Base-by-base conservation (phyloP, 257 asterid genomes). In the Ilex aquifolium region DNA sequence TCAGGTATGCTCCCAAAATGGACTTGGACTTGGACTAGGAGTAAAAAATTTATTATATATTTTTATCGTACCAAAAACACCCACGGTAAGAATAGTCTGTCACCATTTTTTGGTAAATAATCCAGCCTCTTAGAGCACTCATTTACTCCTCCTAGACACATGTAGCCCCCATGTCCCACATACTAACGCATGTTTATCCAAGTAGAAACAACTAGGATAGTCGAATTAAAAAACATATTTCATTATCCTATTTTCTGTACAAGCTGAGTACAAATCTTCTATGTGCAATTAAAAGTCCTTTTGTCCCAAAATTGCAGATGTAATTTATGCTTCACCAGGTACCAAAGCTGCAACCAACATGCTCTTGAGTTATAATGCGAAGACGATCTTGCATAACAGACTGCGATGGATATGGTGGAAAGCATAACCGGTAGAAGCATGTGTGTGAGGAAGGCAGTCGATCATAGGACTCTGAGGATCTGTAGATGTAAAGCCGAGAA, bases 301-400 rank as follows among this genome's bases (percentile, higher is more conserved):
- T 36, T 36, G 70, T 62, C 48, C 13, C 11, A 52, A 68, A 55
- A 32, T 49, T 66, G 46, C 71, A 14, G 27, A 2, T 48, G 12
- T 8, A 32, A 10, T 10, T 10, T 46, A 46, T 46, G 10, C 63
- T 55, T 87, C 84, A 90, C 95, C 88, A 84, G 10, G 91, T 85
- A 46, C 99, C 99, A 61, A 92, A 92, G 91, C 96, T 89, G 87
- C 88, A 87, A 44, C 96, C 92, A 7, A 92, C 94, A 66, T 88
- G 97, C 72, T 92, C 95, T 72, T 87, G 98, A 56, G 93, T 79
- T 62, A 92, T 83, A 46, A 92, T 74, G 60, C 31, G 68, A 57
- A 88, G 85, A 7, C 95, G 93, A 13, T 80, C 80, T 21, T 61
- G 70, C 91, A 87, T 83, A 27, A 61, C 74, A 13, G 63, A 54